These are phyloP conservation scores for Themeda triandra DNA, from an alignment of 176 grass and related monocot species.

Conservation along the genomic window DNA sequence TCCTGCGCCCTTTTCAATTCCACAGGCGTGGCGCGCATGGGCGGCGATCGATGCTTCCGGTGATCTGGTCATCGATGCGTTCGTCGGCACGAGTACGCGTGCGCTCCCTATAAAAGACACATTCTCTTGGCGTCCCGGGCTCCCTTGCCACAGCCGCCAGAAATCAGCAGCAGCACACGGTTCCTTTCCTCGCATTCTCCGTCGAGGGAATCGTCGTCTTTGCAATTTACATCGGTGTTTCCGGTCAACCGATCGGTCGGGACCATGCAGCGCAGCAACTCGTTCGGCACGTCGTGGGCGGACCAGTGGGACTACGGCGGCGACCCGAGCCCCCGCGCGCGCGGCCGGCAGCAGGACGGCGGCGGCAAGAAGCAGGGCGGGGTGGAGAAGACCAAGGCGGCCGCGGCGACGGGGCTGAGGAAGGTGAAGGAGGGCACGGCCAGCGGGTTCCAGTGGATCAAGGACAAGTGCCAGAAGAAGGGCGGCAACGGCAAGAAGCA, in stretches of 20 bases:
- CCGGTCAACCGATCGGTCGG: background rate
- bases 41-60: background rate
- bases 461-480: conserved; percentile 74
- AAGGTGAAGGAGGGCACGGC: conserved; percentile 84
- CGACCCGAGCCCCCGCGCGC: conserved; percentile 29
- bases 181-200: background rate
- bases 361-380: conserved; percentile 34
- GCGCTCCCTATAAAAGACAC: conserved; percentile 19
- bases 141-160: background rate
- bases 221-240: background rate
- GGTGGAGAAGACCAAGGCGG: conserved; percentile 70
- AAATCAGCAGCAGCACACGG: background rate
- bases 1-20: background rate
- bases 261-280: conserved; percentile 63
- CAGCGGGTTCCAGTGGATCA: conserved; percentile 86
- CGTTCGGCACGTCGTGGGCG: conserved; percentile 78
- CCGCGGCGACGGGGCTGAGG: conserved; percentile 57
- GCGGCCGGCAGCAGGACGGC: background rate
- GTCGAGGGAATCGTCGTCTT: background rate
- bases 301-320: conserved; percentile 91
- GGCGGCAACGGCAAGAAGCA: conserved; percentile 14
- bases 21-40: conserved; percentile 1
- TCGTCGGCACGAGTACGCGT: background rate
- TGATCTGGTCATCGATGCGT: background rate
- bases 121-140: too few species aligned